A percentile compares a stretch with the other conserved stretches of the same genome.
Conservation (phyloP, 495 filamentous ascomycete species). For the Aspergillus steynii region DNA sequence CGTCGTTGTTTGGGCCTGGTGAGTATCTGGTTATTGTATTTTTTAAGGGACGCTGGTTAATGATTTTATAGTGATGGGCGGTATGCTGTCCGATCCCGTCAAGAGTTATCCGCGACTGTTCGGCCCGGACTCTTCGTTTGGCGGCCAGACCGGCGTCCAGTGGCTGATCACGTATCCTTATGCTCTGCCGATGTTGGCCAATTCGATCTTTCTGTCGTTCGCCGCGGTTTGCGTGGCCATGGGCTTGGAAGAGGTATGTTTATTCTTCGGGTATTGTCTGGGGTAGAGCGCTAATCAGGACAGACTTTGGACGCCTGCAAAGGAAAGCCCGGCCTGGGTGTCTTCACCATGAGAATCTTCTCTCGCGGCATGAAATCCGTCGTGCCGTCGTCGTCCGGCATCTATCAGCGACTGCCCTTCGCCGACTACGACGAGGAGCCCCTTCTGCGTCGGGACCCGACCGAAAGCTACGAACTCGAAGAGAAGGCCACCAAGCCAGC, state of each 20-base stretch:
- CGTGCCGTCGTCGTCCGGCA: slow-evolving; percentile 36
- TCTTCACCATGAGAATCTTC: slow-evolving; percentile 33
- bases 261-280: not conserved
- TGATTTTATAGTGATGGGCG: slow-evolving; percentile 55
- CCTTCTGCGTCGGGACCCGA: slow-evolving; percentile 29
- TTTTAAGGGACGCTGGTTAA: slow-evolving; percentile 10
- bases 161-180: slow-evolving; percentile 74
- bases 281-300: not conserved
- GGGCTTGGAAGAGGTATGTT: slow-evolving; percentile 66
- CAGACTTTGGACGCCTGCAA: slow-evolving; percentile 46
- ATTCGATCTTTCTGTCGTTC: slow-evolving; percentile 61
- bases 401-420: slow-evolving; percentile 39
- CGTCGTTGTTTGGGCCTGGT: slow-evolving; percentile 72
- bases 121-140: slow-evolving; percentile 54
- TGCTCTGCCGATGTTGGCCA: slow-evolving; percentile 73
- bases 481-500: slow-evolving; percentile 34
- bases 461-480: slow-evolving; percentile 44
- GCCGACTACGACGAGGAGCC: slow-evolving; percentile 41
- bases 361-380: slow-evolving; percentile 29
- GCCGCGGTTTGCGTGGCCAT: slow-evolving; percentile 59
- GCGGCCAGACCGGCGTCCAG: slow-evolving; percentile 52
- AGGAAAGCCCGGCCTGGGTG: slow-evolving; percentile 43
- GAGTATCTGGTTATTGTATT: slow-evolving; percentile 17
- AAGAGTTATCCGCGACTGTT: slow-evolving; percentile 67
- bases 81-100: slow-evolving; percentile 73